Percentiles rank a stretch among this genome's conserved stretches.
phyloP scores from a whole-genome alignment of 2,329 filamentous ascomycete genomes.

The Nemania abortiva region DNA sequence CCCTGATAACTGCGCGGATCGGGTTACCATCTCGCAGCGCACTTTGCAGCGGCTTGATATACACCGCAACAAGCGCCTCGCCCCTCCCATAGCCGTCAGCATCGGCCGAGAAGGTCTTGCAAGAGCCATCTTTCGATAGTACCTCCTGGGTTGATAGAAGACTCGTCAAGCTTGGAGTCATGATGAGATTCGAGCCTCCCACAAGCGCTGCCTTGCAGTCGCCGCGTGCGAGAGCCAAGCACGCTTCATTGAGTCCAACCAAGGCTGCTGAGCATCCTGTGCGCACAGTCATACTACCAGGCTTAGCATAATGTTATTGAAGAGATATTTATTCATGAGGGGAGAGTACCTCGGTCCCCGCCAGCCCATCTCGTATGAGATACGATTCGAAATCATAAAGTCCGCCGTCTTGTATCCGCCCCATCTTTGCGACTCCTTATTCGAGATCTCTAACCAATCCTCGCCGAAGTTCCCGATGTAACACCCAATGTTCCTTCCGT shows the following conservation, averaged over 20 bases:
- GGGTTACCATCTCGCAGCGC: conserved; percentile 50
- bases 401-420: conserved; percentile 42
- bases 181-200: conserved; percentile 42
- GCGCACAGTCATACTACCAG: too few relatives aligned
- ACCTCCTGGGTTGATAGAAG: conserved; percentile 43
- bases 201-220: conserved; percentile 48
- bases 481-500: conserved; percentile 50
- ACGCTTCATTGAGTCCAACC: too few relatives aligned
- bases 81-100: conserved; percentile 61
- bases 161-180: conserved; percentile 26
- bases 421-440: conserved; percentile 42
- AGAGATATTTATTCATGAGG: conserved; percentile 44
- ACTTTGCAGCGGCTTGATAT: conserved; percentile 57
- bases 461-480: conserved; percentile 52
- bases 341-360: conserved; percentile 42
- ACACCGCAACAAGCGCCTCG: conserved; percentile 56
- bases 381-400: conserved; percentile 49
- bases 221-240: too few relatives aligned
- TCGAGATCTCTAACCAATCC: conserved; percentile 47
- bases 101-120: conserved; percentile 52
- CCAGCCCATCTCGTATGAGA: conserved; percentile 46
- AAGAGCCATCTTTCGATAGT: conserved; percentile 44
- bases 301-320: too few relatives aligned
- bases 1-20: conserved; percentile 48
- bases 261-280: too few relatives aligned